Evolutionary conservation across 768 basidiomycete genomes (phyloP).

Genomic region (Psilocybe cubensis): DNA sequence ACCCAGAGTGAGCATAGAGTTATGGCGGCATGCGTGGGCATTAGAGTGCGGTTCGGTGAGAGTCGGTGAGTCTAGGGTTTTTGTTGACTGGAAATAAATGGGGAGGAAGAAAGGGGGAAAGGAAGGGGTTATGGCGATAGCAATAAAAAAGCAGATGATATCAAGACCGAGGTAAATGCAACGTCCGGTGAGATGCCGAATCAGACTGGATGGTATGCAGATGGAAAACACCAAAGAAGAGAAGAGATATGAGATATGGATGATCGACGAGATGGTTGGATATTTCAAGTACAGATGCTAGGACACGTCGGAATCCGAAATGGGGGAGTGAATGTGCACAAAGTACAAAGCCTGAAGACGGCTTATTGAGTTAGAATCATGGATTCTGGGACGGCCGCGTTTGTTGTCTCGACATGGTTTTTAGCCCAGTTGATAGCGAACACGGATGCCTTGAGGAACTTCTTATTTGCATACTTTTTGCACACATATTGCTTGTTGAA

Average conservation of each 20-base stretch:
- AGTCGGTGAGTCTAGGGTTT: conserved; percentile 20
- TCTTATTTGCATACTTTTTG: conserved; percentile 97
- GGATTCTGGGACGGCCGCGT: conserved; percentile 34
- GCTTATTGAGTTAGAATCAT: conserved; percentile 51
- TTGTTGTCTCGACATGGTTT: conserved; percentile 43
- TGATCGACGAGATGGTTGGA: conserved; percentile 11
- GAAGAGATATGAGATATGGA: conserved; percentile 19
- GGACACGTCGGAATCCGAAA: conserved; percentile 17
- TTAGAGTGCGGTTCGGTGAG: conserved; percentile 21
- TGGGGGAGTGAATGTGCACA: conserved; percentile 1
- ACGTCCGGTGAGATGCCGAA: background rate
- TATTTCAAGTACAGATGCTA: conserved; percentile 18
- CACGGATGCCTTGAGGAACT: conserved; percentile 90
- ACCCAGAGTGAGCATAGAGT: conserved; percentile 27
- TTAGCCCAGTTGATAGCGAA: conserved; percentile 81
- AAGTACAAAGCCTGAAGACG: background rate
- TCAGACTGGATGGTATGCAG: background rate
- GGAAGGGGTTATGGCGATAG: conserved; percentile 24
- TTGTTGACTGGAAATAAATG: conserved; percentile 6
- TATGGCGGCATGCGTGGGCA: conserved; percentile 26
- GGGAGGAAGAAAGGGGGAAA: conserved; percentile 6
- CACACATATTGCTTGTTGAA: conserved; percentile 88
- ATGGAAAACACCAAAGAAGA: background rate
- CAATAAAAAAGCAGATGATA: conserved; percentile 31
- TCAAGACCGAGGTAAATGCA: conserved; percentile 18